Base-by-base conservation (phyloP, 2,329 filamentous ascomycete genomes). In the Hortaea werneckii region DNA sequence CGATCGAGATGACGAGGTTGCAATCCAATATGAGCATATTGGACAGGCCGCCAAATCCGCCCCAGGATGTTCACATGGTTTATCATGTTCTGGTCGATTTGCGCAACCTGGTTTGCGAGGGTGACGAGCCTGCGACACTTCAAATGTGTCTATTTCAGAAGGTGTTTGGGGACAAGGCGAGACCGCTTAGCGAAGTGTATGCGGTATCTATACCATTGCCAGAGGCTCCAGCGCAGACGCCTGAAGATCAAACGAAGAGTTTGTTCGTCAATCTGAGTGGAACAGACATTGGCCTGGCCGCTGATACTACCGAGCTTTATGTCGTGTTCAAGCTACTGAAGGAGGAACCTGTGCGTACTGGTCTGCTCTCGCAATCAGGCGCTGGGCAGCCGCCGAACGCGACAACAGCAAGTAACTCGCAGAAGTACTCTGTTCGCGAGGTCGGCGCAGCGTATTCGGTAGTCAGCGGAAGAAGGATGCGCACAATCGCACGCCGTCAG, bases 11-110 rank as follows among this genome's bases (percentile, higher is more conserved):
- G 54, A 90, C 90, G 5, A 87, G 82, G 61, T 72, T 96, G 46
- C 94, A 98, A 69, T 94, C 92, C 4, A 79, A 89, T 61, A 98
- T 98, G 92, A 94, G 88, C 65, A 76, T 96, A 58, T 73, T 98
- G 40, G 83, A 95, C 47, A 83, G 86, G 55, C 79, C 82, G n/a
- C 89, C 88, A 0, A 77, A 78, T 13, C 73, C 78, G 4, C 71
- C 78, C 7, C 67, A 78, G 11, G 88, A 84, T 55, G 73, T 87
- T 55, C 75, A 82, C 42, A 81, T 85, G 32, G 69, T 94, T 44
- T 85, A 95, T 61, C 83, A 96, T 56, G 67, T 94, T 5, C 73
- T 94, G 48, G 77, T 95, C 29, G 87, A 94, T 56, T 76, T 96
- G 50, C 89, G 85, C 58, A 82, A 83, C 6, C 83, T 95, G 51